These are phyloP conservation scores for Coniochaeta pulveracea DNA, from an alignment of 2,329 filamentous ascomycete species.

Conservation along the genomic window DNA sequence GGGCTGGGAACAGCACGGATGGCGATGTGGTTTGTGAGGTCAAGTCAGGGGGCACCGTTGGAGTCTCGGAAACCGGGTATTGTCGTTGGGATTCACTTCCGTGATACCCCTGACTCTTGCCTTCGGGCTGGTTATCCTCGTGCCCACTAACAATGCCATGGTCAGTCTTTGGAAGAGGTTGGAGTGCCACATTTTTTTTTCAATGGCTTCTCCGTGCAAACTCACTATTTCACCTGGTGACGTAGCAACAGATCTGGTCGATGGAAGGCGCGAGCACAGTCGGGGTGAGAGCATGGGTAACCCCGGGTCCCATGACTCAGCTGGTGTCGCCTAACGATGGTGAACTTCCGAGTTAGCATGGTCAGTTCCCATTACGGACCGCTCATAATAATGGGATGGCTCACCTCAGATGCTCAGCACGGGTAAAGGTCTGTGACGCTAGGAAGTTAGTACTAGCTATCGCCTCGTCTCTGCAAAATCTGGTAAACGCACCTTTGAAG, in stretches of 20 bases:
- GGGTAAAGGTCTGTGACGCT: constrained; percentile 48
- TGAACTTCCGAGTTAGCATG: too few species aligned
- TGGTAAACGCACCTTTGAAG: constrained; percentile 31
- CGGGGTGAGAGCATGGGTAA: constrained; percentile 36
- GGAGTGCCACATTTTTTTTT: too few species aligned
- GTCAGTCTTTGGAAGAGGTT: too few species aligned
- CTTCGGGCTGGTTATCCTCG: too few species aligned
- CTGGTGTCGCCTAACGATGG: constrained; percentile 49
- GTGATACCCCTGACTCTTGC: too few species aligned
- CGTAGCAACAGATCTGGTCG: constrained; percentile 48
- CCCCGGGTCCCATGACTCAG: constrained; percentile 45
- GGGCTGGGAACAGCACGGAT: too few species aligned
- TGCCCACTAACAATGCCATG: too few species aligned
- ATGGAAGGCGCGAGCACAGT: constrained; percentile 47
- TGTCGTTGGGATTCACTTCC: too few species aligned
- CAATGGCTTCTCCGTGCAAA: too few species aligned
- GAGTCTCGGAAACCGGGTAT: too few species aligned
- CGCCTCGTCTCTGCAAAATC: constrained; percentile 1
- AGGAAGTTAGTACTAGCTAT: constrained; percentile 11
- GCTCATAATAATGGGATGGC: constrained; percentile 7
- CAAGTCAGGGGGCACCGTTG: not conserved
- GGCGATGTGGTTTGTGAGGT: not conserved
- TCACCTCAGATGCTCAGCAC: constrained; percentile 51
- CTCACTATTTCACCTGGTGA: constrained; percentile 41
- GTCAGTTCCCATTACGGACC: too few species aligned